phyloP scores from a whole-genome alignment of 2,329 filamentous ascomycete species.

The Neophaeococcomyces mojaviensis region DNA sequence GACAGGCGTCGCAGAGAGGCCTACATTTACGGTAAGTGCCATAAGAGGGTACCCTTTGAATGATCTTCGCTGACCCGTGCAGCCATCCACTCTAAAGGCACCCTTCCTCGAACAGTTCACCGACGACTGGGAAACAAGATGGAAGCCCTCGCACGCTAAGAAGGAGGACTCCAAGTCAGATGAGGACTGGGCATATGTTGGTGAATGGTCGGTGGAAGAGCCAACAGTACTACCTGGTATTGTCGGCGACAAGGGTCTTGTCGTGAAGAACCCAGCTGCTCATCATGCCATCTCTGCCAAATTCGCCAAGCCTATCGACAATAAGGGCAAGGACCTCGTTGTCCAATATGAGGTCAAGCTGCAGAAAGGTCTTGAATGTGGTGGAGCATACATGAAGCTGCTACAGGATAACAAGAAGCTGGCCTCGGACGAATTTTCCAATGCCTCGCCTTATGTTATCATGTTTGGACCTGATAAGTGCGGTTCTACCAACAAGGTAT shows the following conservation, averaged over 20 bases:
- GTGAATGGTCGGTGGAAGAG: conserved; percentile 96
- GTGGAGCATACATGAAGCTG: conserved; percentile 98
- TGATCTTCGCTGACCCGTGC: conserved; percentile 11
- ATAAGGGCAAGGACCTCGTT: conserved; percentile 93
- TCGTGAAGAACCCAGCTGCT: conserved; percentile 94
- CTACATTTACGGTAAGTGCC: conserved; percentile 74
- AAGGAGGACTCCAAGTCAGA: conserved; percentile 76
- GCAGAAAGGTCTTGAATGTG: conserved; percentile 93
- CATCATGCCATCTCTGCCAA: conserved; percentile 99
- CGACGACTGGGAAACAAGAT: conserved; percentile 86
- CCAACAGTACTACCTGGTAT: conserved; percentile 84
- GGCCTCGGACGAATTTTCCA: conserved; percentile 95
- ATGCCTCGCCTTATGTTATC: conserved; percentile 94
- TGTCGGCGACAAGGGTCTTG: conserved; percentile 89
- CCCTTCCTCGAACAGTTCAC: conserved; percentile 98
- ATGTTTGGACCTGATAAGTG: conserved; percentile 99
- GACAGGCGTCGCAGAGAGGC: conserved; percentile 56
- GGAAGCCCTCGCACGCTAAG: conserved; percentile 94
- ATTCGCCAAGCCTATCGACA: conserved; percentile 92
- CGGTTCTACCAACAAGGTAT: conserved; percentile 94
- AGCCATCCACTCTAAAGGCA: conserved; percentile 84
- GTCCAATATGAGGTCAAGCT: conserved; percentile 99
- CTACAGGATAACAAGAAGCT: conserved; percentile 96
- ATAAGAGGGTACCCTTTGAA: neutral
- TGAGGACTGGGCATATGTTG: conserved; percentile 95